Conservation (phyloP, 202 grass and related monocot species). For the Eragrostis tef region DNA sequence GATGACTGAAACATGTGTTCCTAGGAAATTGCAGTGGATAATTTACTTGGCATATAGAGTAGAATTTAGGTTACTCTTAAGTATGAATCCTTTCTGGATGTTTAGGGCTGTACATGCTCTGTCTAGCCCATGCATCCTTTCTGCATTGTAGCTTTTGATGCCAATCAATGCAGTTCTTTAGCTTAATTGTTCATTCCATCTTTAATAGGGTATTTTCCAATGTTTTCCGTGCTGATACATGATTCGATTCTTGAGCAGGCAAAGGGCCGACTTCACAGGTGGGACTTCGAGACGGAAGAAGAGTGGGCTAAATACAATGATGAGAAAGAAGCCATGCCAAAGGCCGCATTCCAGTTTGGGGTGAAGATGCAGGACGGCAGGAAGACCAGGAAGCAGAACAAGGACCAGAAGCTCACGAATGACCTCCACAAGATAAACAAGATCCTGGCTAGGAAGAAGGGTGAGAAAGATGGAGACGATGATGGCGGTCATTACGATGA, state of each 20-base stretch:
- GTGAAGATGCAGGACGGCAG: slow-evolving; percentile 96
- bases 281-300: slow-evolving; percentile 95
- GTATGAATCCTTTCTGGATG: neutral
- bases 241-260: neutral
- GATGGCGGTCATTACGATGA: slow-evolving; percentile 64
- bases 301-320: slow-evolving; percentile 94
- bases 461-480: slow-evolving; percentile 61
- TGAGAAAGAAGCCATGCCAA: slow-evolving; percentile 95
- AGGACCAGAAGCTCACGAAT: slow-evolving; percentile 94
- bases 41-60: neutral
- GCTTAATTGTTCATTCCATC: neutral
- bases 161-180: neutral
- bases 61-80: neutral
- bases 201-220: neutral
- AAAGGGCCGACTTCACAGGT: slow-evolving; percentile 64
- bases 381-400: slow-evolving; percentile 95
- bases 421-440: slow-evolving; percentile 98
- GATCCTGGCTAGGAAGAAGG: slow-evolving; percentile 87
- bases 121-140: neutral
- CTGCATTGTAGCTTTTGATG: neutral
- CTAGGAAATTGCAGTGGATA: neutral
- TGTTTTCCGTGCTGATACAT: neutral
- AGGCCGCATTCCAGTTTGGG: slow-evolving; percentile 97
- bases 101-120: neutral
- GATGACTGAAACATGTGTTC: slow-evolving; percentile 19